Evolutionary conservation across 495 filamentous ascomycete species (phyloP), one percentile per base, ranked within the genome.

Genomic region (Umbilicaria muhlenbergii): DNA sequence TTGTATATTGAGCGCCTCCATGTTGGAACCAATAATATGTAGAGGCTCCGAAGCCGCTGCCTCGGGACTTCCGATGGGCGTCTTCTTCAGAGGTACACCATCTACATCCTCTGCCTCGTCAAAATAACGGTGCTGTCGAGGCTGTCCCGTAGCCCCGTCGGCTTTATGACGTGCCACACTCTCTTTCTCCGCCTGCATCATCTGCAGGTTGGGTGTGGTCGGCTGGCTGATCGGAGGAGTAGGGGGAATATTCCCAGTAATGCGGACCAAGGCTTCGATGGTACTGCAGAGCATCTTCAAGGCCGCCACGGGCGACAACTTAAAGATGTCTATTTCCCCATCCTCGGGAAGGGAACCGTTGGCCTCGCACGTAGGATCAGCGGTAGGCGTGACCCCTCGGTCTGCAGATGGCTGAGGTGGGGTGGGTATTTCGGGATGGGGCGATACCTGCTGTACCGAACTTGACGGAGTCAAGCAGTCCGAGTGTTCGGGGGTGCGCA

Each of bases 201-300:
- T 66, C 35, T 44, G 46, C 65, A 75, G 69, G 46, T 74, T 73
- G 19, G 82, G 79, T 17, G 78, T 73, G 11, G 61, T 68, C 5
- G 75, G 71, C 21, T 65, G 71, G 18, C 64, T 68, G 11, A 75
- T 63, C 13, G 81, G 81, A 18, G 80, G 81, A 3, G 83, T 88
- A 24, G 81, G 77, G 11, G 82, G 78, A 21, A 83, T 62, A 54
- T 89, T 78, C 38, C 81, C 82, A 34, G 78, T 83, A 36, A 78
- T 58, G 33, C 67, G 67, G 13, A 83, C 80, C 38, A 98, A 68
- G 12, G 73, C 68, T 49, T 92, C 81, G 44, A 95, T 64, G 21
- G 79, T 75, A 18, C 71, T 63, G 37, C 76, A 75, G 4, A 98
- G 71, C 41, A 94, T 64, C 48, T 81, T 82, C 49, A 98, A 65